These are phyloP conservation scores for Castanea mollissima DNA, from an alignment of 306 rosid species.

Conservation along the genomic window DNA sequence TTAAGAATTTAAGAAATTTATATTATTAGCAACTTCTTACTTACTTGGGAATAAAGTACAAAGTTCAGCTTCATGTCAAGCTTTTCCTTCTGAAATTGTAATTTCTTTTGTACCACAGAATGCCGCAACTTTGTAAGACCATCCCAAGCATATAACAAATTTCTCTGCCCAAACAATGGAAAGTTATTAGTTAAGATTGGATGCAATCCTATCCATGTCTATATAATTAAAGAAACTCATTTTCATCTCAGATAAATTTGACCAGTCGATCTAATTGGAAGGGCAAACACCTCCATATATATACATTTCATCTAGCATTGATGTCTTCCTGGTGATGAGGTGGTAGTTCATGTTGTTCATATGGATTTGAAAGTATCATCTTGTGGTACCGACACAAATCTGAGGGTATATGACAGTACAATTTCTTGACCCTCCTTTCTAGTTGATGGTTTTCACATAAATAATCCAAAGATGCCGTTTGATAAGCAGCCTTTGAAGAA, in stretches of 20 bases:
- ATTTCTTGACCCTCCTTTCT: too few species aligned
- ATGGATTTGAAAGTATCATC: background rate
- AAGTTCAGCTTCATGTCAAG: conserved; percentile 59
- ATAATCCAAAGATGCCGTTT: too few species aligned
- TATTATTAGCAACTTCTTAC: conserved; percentile 2
- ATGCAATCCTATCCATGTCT: too few species aligned
- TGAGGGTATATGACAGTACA: too few species aligned
- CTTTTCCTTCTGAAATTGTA: conserved; percentile 56
- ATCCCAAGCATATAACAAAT: conserved; percentile 39
- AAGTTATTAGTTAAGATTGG: background rate
- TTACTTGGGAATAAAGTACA: conserved; percentile 62
- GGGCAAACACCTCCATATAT: background rate
- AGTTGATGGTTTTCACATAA: too few species aligned
- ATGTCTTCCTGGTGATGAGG: background rate
- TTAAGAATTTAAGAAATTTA: background rate
- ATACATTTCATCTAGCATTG: background rate
- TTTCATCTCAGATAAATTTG: background rate
- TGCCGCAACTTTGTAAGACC: conserved; percentile 40
- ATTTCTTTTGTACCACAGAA: conserved; percentile 52
- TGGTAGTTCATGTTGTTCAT: background rate
- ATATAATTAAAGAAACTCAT: background rate
- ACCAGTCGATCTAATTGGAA: background rate
- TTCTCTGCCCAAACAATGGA: conserved; percentile 34
- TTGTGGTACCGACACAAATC: too few species aligned
- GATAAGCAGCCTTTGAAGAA: too few species aligned